These are phyloP conservation scores for Xanthoconium stramineum DNA, from an alignment of 768 basidiomycete genomes.

Conservation along the genomic window DNA sequence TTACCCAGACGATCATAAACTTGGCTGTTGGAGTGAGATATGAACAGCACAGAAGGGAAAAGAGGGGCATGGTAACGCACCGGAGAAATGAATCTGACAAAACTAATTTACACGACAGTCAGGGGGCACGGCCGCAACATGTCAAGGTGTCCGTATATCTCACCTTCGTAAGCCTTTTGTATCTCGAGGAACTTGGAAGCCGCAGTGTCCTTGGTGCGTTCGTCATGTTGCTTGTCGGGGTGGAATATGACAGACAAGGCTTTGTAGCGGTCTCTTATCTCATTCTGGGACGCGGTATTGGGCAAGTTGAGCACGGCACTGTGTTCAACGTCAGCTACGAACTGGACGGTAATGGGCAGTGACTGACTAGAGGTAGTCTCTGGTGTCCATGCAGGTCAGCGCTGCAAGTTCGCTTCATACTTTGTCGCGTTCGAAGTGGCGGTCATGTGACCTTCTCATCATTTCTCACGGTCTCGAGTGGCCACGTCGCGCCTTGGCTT, in stretches of 20 bases:
- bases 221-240: constrained; percentile 76
- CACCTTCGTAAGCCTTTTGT: constrained; percentile 82
- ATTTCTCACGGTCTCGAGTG: constrained; percentile 19
- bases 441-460: constrained; percentile 22
- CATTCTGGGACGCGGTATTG: constrained; percentile 55
- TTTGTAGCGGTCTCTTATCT: constrained; percentile 74
- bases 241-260: constrained; percentile 76
- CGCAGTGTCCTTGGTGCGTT: constrained; percentile 53
- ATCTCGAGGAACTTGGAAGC: constrained; percentile 68
- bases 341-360: background rate
- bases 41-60: constrained; percentile 4
- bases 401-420: background rate
- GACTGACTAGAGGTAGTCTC: constrained; percentile 32
- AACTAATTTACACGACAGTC: constrained; percentile 38
- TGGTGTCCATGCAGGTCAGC: constrained; percentile 9
- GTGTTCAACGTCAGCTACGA: background rate
- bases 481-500: constrained; percentile 23
- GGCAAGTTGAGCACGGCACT: constrained; percentile 70
- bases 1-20: constrained; percentile 75
- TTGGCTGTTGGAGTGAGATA: constrained; percentile 40
- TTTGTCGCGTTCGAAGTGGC: background rate
- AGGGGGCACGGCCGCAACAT: constrained; percentile 5
- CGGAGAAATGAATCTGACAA: constrained; percentile 70
- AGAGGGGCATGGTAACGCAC: constrained; percentile 35
- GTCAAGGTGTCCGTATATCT: constrained; percentile 7